Base-by-base conservation (phyloP, 768 basidiomycete genomes). In the Leccinum pellstonianum region DNA sequence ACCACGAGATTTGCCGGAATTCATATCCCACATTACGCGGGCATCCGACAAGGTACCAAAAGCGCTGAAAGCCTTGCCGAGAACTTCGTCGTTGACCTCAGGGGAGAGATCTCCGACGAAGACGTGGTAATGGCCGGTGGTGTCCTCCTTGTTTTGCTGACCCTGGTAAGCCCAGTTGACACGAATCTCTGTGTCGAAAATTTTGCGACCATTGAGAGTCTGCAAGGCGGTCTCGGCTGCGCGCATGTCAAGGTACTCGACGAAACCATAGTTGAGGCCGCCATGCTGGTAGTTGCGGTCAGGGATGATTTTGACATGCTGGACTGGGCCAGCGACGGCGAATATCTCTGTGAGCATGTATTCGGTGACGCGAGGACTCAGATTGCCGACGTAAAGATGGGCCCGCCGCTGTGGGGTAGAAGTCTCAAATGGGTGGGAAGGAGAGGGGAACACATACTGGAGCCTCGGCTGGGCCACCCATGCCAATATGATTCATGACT, bases 111-210 rank as follows among this genome's bases (percentile, higher is more conserved):
- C 97, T n/a, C 97, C 97, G 64, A 98, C 96, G 76, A 99, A 99
- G 69, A 99, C 95, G 74, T 99, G 97, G 77, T 86, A 98, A 77
- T 99, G 97, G 66, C 88, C 88, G 52, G 94, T 93, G 48, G 97
- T 96, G 76, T 99, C 97, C 78, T 99, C 97, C 81, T 98, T 98
- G 79, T 93, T 95, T 83, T 95, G 92, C 72, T 90, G 87, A 68
- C 95, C 95, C 76, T 98, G 96, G 76, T 98, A 98, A 37, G 97
- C 97, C 97, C 97, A 99, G 75, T 99, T 99, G 80, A 98, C 95
- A 66, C 94, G 88, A 68, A 99, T 95, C 79, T 99, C 97, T 41
- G 97, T 97, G 78, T 99, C 97, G 69, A 98, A 99, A 70, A 99
- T 98, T 81, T 98, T 97, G 72, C 97, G 91, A 50, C 97, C 97